Conservation (phyloP, 2,329 filamentous ascomycete species). For the Penicillium sp. region DNA sequence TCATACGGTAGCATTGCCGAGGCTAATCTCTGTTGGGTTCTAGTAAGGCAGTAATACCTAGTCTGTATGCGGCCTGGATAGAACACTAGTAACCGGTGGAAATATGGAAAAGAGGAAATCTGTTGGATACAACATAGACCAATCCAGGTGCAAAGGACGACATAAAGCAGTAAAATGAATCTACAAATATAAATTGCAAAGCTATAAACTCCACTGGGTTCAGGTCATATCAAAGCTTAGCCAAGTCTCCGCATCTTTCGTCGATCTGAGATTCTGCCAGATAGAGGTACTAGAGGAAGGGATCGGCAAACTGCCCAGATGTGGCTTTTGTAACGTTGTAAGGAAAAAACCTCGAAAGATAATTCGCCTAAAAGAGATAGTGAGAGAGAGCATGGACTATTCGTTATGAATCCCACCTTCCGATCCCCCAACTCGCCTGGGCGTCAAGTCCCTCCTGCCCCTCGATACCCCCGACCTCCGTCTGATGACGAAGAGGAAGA, state of each 20-base stretch:
- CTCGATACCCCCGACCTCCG: constrained; percentile 19
- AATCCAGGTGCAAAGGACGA: neutral
- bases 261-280: constrained; percentile 8
- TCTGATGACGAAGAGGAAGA: constrained; percentile 24
- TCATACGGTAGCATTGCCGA: neutral
- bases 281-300: constrained; percentile 7
- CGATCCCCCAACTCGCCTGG: constrained; percentile 20
- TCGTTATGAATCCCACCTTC: constrained; percentile 21
- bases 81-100: neutral
- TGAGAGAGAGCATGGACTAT: constrained; percentile 15
- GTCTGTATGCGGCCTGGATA: neutral
- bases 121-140: neutral
- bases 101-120: neutral
- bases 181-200: neutral
- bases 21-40: neutral
- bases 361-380: neutral
- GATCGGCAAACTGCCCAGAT: constrained; percentile 8
- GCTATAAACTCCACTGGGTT: neutral
- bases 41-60: neutral
- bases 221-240: neutral
- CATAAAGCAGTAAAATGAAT: neutral
- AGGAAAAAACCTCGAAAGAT: neutral
- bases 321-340: constrained; percentile 9
- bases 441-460: constrained; percentile 18
- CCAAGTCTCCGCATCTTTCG: constrained; percentile 5